Conservation (phyloP, 2,329 filamentous ascomycete species). For the Fusarium ambrosium region DNA sequence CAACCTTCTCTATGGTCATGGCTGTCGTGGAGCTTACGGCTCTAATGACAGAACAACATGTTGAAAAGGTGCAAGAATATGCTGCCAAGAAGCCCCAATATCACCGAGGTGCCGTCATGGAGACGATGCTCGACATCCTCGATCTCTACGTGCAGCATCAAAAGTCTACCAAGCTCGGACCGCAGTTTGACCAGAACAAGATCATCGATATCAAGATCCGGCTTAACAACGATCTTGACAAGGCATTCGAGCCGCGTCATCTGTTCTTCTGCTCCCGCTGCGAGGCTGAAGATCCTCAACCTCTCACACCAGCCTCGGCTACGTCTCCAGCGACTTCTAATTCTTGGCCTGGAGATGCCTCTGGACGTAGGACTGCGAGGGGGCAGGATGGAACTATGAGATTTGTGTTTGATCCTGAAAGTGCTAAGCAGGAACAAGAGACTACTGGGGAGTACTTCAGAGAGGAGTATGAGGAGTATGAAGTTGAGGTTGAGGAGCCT, state of each 20-base stretch:
- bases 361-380: slow-evolving; percentile 52
- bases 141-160: slow-evolving; percentile 93
- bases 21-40: slow-evolving; percentile 85
- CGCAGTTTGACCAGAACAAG: slow-evolving; percentile 77
- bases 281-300: slow-evolving; percentile 55
- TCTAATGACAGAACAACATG: slow-evolving; percentile 66
- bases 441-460: slow-evolving; percentile 77
- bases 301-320: slow-evolving; percentile 48
- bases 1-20: slow-evolving; percentile 86
- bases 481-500: slow-evolving; percentile 80
- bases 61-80: slow-evolving; percentile 65
- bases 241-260: slow-evolving; percentile 72
- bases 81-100: slow-evolving; percentile 62
- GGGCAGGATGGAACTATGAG: slow-evolving; percentile 81
- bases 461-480: slow-evolving; percentile 81
- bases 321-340: slow-evolving; percentile 58
- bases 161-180: slow-evolving; percentile 79
- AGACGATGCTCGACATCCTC: slow-evolving; percentile 90
- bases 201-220: slow-evolving; percentile 90
- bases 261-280: slow-evolving; percentile 70
- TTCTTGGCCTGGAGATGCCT: slow-evolving; percentile 54
- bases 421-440: slow-evolving; percentile 78
- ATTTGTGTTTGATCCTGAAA: slow-evolving; percentile 87
- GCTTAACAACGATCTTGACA: slow-evolving; percentile 84
- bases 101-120: slow-evolving; percentile 66